Base-by-base conservation (phyloP, 2,329 filamentous ascomycete species). In the Sporothrix brunneoviolacea region DNA sequence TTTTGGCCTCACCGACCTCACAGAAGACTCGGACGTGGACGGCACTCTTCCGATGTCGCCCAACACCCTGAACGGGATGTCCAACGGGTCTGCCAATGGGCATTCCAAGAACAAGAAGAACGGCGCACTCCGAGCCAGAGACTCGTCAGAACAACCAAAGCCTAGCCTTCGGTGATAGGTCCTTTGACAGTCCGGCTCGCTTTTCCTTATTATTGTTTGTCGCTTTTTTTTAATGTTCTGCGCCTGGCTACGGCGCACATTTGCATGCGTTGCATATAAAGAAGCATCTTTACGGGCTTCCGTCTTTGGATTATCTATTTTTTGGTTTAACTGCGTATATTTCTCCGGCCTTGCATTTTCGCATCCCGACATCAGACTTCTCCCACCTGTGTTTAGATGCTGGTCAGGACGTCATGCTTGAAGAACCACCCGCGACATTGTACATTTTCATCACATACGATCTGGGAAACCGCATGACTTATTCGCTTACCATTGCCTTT, bases 1-100 rank as follows among this genome's bases (percentile, higher is more conserved):
- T 5, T 88, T 94, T 56, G 87, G 87, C 36, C 73, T 97, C 41
- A 80, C 81, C 13, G 88, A 95, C 59, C 71, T 96, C 35, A 77
- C 85, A 2, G 86, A 91, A 57, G 87, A 93, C 55, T 86, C 78
- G 58, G 84, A 88, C 27, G 84, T 84, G 48, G 82, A 83, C 28
- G 62, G 68, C 53, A 55, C 42, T 1, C 40, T 60, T 9, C 71
- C 71, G 51, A 62, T 66, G 39, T 67, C 71, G 50, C 64, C 59
- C 13, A 62, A 68, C 48, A 60, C 48, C 27, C 33, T 83, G 48
- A 81, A 83, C 30, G 62, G 69, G 50, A 65, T 70, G 48, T 63
- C 58, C 21, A 65, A 70, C 48, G 62, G 54, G 7, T 59, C 57
- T 49, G 53, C 54, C 18, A 58, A 57, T 19, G 56, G 54, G n/a